Base-by-base conservation (phyloP, 2,329 filamentous ascomycete genomes). In the Tolypocladium ophioglossoides region DNA sequence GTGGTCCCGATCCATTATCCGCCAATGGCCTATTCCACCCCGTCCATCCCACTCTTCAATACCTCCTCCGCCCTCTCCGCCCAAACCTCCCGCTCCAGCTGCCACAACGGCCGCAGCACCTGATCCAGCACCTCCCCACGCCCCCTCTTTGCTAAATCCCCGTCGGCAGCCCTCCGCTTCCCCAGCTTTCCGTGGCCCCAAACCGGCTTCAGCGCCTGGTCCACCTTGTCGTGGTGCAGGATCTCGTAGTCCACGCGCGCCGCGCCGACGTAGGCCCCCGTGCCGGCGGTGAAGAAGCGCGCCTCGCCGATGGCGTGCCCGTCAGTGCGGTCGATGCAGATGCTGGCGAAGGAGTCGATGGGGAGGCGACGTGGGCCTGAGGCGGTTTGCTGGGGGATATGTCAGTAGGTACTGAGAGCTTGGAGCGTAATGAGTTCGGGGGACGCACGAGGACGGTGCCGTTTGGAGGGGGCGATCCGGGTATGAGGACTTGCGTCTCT, bases 61-160 rank as follows among this genome's bases (percentile, higher is more conserved):
- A 2, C 16, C 4, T 47, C 51, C 18, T 55, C 51, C 6, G 54
- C 56, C 40, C 54, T 52, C 7, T 51, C 30, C 22, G 53, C 57
- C 89, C 91, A 95, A 35, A 85, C 90, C 55, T 77, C 75, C 62
- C 74, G 75, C 73, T 96, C 91, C 48, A 96, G 68, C 39, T 60
- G 60, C 62, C 78, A 75, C 2, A 91, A 79, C 41, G 72, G 70
- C n/a, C 69, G 66, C 49, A 85, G 74, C 52, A 94, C 82, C 56
- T 20, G 9, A 3, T 47, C n/a, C 8, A 47, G 8, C 44, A 47
- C 44, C 44, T n/a, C 44, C 10, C 1, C 16, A 3, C 44, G 24
- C 9, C 44, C 10, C 16, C 16, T 9, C 24, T n/a, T 6, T 16
- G 24, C 16, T 9, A 8, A 47, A 2, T 30, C 69, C 70, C 50